Conservation (phyloP, 78 protist species). For the Acrasis kona region DNA sequence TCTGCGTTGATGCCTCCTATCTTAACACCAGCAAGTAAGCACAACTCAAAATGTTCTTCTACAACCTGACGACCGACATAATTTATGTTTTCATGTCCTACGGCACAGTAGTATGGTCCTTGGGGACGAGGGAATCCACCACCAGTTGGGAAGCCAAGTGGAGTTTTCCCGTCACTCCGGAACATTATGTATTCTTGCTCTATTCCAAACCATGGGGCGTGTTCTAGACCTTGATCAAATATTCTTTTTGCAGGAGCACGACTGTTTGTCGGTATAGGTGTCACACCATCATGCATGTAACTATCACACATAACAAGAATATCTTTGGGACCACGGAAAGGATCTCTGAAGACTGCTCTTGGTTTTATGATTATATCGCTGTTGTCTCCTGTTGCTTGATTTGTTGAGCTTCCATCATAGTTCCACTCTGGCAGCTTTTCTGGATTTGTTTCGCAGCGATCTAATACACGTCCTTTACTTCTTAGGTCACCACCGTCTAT, state of each 20-base stretch:
- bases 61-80: slow-evolving; percentile 57
- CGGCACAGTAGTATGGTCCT: slow-evolving; percentile 85
- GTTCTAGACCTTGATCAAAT: background rate
- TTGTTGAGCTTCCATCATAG: slow-evolving; percentile 55
- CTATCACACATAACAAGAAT: slow-evolving; percentile 56
- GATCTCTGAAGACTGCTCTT: slow-evolving; percentile 51
- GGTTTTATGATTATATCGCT: slow-evolving; percentile 71
- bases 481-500: too few species aligned
- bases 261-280: slow-evolving; percentile 33
- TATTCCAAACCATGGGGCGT: slow-evolving; percentile 73
- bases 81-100: slow-evolving; percentile 59
- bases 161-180: slow-evolving; percentile 20
- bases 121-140: slow-evolving; percentile 82
- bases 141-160: slow-evolving; percentile 64
- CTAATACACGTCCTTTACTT: too few species aligned
- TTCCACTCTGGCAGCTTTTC: too few species aligned
- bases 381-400: slow-evolving; percentile 67
- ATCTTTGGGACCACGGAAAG: too few species aligned
- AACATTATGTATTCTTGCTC: slow-evolving; percentile 76
- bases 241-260: slow-evolving; percentile 10
- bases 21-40: slow-evolving; percentile 68
- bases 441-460: too few species aligned
- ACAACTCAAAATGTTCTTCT: slow-evolving; percentile 64
- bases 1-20: slow-evolving; percentile 77
- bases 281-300: slow-evolving; percentile 29